Base-by-base conservation (phyloP, 345 rosid genomes). In the Balakata baccata region DNA sequence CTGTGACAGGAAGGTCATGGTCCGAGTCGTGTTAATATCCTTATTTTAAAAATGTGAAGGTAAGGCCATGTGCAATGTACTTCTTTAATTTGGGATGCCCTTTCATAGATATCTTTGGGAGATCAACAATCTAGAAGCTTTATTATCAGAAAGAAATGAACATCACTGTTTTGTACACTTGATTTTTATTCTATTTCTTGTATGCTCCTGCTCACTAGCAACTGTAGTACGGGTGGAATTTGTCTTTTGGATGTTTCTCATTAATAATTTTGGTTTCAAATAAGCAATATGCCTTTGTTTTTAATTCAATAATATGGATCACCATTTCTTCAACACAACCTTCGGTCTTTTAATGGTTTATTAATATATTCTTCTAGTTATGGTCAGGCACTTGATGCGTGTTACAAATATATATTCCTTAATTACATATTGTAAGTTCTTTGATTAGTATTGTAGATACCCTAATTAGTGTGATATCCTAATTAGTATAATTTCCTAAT, bases 331-430 rank as follows among this genome's bases (percentile, higher is more conserved):
- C 71, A n/a, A 3, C 11, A 25, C 43, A 41, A 37, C 49, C 16
- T 25, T 39, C 18, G 41, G 5, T 61, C 41, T 29, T 61, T 52
- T 73, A 7, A 52, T 73, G 14, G 47, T 64, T 1, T 38, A 29
- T 47, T 20, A 18, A 67, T n/a, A 56, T 70, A 20, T 39, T 54
- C 68, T 67, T 29, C 43, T 22, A 75, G 78, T 22, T 75, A 67
- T 17, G 74, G 69, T 6, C 69, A 75, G 49, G 51, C 69, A 6
- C 60, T 75, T 23, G n/a, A n/a, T n/a, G n/a, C n/a, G n/a, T n/a
- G n/a, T n/a, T n/a, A n/a, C n/a, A n/a, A n/a, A n/a, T n/a, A n/a
- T n/a, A n/a, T n/a, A n/a, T n/a, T n/a, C n/a, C n/a, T n/a, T n/a
- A n/a, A n/a, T n/a, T n/a, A n/a, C n/a, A n/a, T n/a, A n/a, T n/a